Percentiles rank a stretch among this genome's conserved stretches.
Evolutionary conservation across 2,329 filamentous ascomycete genomes (phyloP).

Genomic region (Ophiobolus disseminans): DNA sequence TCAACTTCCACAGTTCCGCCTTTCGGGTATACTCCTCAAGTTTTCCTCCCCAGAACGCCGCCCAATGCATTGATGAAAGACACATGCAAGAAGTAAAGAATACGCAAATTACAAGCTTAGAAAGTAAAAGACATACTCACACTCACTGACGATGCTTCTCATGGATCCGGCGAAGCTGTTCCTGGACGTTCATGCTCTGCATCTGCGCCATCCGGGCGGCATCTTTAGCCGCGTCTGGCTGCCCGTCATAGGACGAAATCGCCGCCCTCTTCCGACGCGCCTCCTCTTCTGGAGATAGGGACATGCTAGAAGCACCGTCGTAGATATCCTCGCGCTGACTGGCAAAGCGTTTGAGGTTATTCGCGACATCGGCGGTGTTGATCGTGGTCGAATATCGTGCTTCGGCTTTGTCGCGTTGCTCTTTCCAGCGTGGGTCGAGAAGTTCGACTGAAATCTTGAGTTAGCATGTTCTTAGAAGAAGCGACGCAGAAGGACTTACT

Average conservation of each 20-base stretch:
- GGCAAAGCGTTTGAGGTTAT: slow-evolving; percentile 93
- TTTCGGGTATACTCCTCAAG: slow-evolving; percentile 5
- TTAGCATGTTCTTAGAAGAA: slow-evolving; percentile 45
- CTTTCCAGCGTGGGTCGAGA: slow-evolving; percentile 92
- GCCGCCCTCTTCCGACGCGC: slow-evolving; percentile 79
- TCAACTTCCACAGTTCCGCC: not conserved
- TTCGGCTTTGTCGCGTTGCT: slow-evolving; percentile 89
- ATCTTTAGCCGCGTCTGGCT: slow-evolving; percentile 65
- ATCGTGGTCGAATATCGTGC: slow-evolving; percentile 86
- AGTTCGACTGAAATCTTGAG: slow-evolving; percentile 71
- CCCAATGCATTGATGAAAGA: slow-evolving; percentile 19
- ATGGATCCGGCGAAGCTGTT: slow-evolving; percentile 77
- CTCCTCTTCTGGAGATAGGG: slow-evolving; percentile 74
- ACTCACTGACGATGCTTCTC: slow-evolving; percentile 55
- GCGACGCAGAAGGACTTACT: slow-evolving; percentile 60
- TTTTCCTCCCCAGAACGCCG: slow-evolving; percentile 18
- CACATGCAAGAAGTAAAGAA: not conserved
- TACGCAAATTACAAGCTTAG: not conserved
- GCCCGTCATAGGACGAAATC: slow-evolving; percentile 69
- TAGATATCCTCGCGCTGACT: slow-evolving; percentile 89
- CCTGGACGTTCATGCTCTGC: slow-evolving; percentile 72
- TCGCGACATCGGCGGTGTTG: slow-evolving; percentile 84
- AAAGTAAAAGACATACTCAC: not conserved
- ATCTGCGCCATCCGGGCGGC: slow-evolving; percentile 61
- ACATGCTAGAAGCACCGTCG: slow-evolving; percentile 72